Evolutionary conservation across 257 asterid genomes (phyloP), one percentile per base, ranked within the genome.

Genomic region (Paraleonurus japonicus): DNA sequence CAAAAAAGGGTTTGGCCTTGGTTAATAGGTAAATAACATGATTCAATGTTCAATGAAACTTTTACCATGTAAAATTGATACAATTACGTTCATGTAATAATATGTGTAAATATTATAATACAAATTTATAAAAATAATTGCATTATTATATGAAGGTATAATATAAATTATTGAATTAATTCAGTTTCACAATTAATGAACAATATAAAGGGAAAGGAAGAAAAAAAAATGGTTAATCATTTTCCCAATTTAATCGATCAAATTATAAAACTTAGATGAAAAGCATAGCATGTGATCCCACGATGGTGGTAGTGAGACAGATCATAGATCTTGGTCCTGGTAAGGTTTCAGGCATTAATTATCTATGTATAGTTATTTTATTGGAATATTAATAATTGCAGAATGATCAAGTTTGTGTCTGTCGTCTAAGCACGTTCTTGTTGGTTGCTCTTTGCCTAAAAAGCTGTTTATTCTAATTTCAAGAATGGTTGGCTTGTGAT

Each of bases 401-500:
- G 1, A 7, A 33, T 23, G 37, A 69, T 50, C 58, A 67, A 28
- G 70, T 70, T 58, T 58, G 48, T 37, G 54, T 70, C 37, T 20
- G 51, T 69, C 43, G 7, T 70, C 66, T 15, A 20, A n/a, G 57
- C 78, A 74, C 53, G 74, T 74, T 67, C 55, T 32, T 45, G 55
- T 76, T 62, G 62, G 76, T 22, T 76, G 50, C 72, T 41, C 8
- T 53, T 58, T 69, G 51, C 19, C 65, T 62, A 9, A 7, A 26
- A 45, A 11, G 28, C 62, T 12, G 5, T 11, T 15, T 41, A 45
- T 16, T 47, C 22, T 47, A 47, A 47, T 5, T 60, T 71, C 69
- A 71, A 60, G 2, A 71, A 28, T 60, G 69, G 76, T 28, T 66
- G 76, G 71, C 70, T 62, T 50, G 11, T 72, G 76, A 22, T 62